Conservation (phyloP, 2,329 filamentous ascomycete species). For the Pestalotiopsis fici region DNA sequence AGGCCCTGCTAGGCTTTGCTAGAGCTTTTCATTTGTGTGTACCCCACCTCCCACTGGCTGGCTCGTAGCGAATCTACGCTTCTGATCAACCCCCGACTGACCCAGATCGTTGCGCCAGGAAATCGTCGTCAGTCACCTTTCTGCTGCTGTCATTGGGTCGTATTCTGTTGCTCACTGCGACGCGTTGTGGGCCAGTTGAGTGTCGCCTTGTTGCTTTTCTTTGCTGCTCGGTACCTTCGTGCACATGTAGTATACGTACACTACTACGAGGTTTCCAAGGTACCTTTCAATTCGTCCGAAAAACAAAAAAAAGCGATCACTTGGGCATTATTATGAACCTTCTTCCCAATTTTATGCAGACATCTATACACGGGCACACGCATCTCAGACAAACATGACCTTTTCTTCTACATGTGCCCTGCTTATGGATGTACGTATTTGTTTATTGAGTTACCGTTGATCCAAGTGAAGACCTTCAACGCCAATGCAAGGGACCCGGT, state of each 20-base stretch:
- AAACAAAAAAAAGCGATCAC: neutral
- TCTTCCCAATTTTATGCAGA: neutral
- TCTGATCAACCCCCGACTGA: neutral
- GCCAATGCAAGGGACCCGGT: slow-evolving; percentile 8
- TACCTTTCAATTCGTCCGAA: neutral
- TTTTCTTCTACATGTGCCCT: neutral
- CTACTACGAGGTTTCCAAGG: neutral
- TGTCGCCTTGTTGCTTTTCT: neutral
- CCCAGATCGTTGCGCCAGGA: neutral
- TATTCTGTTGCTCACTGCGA: neutral
- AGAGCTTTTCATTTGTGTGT: neutral
- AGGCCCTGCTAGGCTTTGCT: neutral
- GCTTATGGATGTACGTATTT: neutral
- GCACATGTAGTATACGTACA: neutral
- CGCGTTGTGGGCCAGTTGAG: neutral
- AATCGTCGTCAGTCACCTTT: neutral
- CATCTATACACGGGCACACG: neutral
- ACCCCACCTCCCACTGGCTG: neutral
- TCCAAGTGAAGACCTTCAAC: neutral
- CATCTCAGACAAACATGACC: neutral
- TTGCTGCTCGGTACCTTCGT: neutral
- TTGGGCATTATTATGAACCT: neutral
- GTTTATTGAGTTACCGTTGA: neutral
- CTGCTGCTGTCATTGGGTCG: neutral
- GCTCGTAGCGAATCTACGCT: slow-evolving; percentile 1